Conservation (phyloP, 208 protist genomes). For the Acanthamoeba divionensis region DNA sequence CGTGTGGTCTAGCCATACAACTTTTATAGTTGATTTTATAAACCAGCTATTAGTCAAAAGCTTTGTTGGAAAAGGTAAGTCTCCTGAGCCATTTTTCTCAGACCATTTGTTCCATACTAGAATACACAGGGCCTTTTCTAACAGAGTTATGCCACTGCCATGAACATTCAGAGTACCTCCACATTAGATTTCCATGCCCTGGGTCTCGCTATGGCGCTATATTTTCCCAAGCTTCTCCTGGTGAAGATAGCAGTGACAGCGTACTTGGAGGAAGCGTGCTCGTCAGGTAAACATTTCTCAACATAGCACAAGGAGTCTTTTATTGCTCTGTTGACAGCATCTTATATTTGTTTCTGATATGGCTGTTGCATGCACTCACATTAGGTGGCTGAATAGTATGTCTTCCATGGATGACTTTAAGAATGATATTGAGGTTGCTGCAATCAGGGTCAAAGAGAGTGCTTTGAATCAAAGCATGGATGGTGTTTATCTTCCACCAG, state of each 20-base stretch:
- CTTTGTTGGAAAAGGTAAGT: too few species aligned
- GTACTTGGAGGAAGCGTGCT: conserved; percentile 37
- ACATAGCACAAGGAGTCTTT: too few species aligned
- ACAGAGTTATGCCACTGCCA: background rate
- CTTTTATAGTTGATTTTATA: conserved; percentile 43
- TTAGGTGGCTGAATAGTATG: conserved; percentile 43
- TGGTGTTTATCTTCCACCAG: background rate
- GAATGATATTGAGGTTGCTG: background rate
- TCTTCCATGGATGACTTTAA: conserved; percentile 36
- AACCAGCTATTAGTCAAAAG: background rate
- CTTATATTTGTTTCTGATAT: too few species aligned
- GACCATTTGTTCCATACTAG: background rate
- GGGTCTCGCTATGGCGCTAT: conserved; percentile 2
- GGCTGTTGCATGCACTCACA: too few species aligned
- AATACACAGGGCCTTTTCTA: background rate
- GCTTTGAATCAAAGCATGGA: background rate
- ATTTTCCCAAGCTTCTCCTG: conserved; percentile 11
- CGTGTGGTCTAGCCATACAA: conserved; percentile 43
- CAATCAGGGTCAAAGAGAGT: background rate
- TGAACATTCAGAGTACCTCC: conserved; percentile 35
- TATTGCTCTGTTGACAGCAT: too few species aligned
- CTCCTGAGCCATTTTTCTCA: background rate
- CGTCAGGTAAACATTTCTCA: conserved; percentile 27
- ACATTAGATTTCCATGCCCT: conserved; percentile 20
- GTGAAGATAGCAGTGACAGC: conserved; percentile 38